Conservation (phyloP, 2,329 filamentous ascomycete genomes). For the Talaromyces sp. region DNA sequence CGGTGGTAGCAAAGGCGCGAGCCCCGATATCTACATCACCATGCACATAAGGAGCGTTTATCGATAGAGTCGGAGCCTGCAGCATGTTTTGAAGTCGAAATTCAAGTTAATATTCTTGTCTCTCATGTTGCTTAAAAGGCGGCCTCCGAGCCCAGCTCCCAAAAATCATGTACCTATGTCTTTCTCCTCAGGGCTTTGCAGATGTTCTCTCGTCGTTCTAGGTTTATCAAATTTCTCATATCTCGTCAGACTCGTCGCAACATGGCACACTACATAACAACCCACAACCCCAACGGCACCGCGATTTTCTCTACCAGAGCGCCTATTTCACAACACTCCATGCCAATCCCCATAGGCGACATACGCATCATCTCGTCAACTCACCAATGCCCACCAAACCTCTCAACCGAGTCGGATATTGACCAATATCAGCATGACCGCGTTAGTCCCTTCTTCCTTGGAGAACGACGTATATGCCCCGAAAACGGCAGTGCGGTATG, state of each 20-base stretch:
- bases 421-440: conserved; percentile 9
- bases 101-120: neutral
- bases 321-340: neutral
- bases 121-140: neutral
- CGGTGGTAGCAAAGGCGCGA: neutral
- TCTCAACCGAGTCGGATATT: conserved; percentile 4
- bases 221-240: neutral
- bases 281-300: neutral
- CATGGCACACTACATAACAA: conserved; percentile 12
- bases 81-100: neutral
- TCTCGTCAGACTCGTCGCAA: neutral
- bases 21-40: neutral
- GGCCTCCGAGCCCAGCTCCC: neutral
- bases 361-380: conserved; percentile 8
- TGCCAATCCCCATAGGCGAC: conserved; percentile 8
- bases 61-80: neutral
- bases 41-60: neutral
- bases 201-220: neutral
- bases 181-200: neutral
- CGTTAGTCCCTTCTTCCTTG: conserved; percentile 7
- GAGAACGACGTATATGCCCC: conserved; percentile 8
- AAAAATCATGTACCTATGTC: neutral
- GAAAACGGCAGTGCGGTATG: conserved; percentile 2
- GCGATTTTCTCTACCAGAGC: conserved; percentile 4
- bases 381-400: neutral